phyloP scores from a whole-genome alignment of 208 protist genomes.

The Trypanosoma mega region DNA sequence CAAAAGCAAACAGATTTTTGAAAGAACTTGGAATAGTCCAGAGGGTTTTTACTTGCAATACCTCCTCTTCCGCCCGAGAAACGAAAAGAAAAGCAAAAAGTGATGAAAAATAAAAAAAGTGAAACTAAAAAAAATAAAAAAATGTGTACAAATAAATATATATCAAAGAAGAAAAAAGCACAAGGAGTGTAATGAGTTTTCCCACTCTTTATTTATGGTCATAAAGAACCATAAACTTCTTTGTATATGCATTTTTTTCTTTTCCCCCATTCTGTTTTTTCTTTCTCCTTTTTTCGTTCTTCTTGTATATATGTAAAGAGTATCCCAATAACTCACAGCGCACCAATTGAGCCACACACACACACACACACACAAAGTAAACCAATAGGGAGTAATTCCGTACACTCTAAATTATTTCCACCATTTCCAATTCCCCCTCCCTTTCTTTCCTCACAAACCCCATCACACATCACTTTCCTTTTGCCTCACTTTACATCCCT shows the following conservation, averaged over 20 bases:
- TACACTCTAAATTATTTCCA: too few species aligned
- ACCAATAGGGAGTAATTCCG: too few species aligned
- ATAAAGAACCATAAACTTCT: constrained; percentile 6
- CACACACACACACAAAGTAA: too few species aligned
- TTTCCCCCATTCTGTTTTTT: neutral
- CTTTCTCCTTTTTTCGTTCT: neutral
- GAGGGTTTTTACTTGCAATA: neutral
- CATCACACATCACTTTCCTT: too few species aligned
- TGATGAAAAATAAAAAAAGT: constrained; percentile 14
- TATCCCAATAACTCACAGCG: too few species aligned
- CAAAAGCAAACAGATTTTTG: neutral
- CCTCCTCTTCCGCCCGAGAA: too few species aligned
- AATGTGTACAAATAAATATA: constrained; percentile 6
- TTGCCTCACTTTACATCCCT: neutral
- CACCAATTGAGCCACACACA: too few species aligned
- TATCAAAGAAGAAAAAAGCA: too few species aligned
- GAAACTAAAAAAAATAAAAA: constrained; percentile 1
- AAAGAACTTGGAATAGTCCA: neutral
- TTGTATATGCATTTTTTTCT: constrained; percentile 17
- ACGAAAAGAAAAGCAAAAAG: constrained; percentile 15
- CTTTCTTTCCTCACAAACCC: too few species aligned
- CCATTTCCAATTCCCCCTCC: too few species aligned
- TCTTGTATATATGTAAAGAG: neutral
- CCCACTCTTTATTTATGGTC: too few species aligned
- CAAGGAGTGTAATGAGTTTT: too few species aligned